Percentiles rank a stretch among this genome's conserved stretches.
Conservation (phyloP, 2,329 filamentous ascomycete species). For the Arthroderma sp. region DNA sequence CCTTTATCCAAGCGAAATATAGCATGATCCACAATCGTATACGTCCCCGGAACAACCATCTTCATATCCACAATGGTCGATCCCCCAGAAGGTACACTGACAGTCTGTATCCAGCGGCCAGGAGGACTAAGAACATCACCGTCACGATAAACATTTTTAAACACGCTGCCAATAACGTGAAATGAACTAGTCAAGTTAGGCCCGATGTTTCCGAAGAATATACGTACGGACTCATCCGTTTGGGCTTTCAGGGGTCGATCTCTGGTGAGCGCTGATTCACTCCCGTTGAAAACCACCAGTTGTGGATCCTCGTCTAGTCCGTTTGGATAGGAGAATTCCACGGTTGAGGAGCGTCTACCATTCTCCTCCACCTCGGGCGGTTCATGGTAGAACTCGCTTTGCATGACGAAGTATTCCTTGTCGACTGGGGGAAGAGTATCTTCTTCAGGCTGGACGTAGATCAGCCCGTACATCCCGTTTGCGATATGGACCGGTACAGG, state of each 20-base stretch:
- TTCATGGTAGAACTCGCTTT: conserved; percentile 27
- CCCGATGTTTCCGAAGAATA: conserved; percentile 25
- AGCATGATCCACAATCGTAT: conserved; percentile 23
- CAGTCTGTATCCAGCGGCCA: conserved; percentile 15
- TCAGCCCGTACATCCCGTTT: conserved; percentile 27
- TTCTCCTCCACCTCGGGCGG: conserved; percentile 21
- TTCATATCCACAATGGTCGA: conserved; percentile 21
- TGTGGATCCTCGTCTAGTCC: conserved; percentile 21
- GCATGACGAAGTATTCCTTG: conserved; percentile 25
- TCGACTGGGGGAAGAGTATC: conserved; percentile 19
- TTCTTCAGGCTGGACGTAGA: conserved; percentile 24
- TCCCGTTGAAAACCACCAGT: conserved; percentile 22
- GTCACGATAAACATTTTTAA: conserved; percentile 19
- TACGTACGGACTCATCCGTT: conserved; percentile 19
- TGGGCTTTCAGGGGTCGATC: conserved; percentile 20
- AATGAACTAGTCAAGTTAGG: conserved; percentile 24
- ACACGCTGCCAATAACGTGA: conserved; percentile 21
- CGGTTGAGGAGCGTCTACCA: conserved; percentile 16
- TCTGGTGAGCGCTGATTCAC: conserved; percentile 19
- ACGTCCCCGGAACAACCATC: conserved; percentile 21
- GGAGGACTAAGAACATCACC: conserved; percentile 21
- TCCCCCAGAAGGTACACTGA: conserved; percentile 17
- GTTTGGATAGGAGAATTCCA: conserved; percentile 25
- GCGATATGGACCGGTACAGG: conserved; percentile 26
- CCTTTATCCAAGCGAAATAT: conserved; percentile 25